A percentile compares a stretch with the other conserved stretches of the same genome.
These are phyloP conservation scores for Edaphochlamys debaryana DNA, from an alignment of 139 green algal genomes.

Conservation along the genomic window DNA sequence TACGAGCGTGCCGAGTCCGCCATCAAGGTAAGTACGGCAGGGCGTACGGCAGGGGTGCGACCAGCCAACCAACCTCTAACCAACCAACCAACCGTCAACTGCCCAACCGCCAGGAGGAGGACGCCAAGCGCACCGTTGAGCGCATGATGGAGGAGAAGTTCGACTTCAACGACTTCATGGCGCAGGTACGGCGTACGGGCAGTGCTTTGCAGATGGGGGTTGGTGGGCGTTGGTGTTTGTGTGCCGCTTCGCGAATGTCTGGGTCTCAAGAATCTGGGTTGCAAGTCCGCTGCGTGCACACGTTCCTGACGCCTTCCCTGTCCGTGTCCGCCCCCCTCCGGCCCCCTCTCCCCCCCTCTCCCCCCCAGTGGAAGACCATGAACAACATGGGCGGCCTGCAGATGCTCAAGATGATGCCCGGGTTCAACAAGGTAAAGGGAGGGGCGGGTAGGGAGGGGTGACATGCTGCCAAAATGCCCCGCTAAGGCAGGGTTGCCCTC, in stretches of 20 bases:
- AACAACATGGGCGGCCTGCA: constrained; percentile 92
- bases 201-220: too few species aligned
- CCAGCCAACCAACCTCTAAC: too few species aligned
- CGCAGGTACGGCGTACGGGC: constrained; percentile 67
- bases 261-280: too few species aligned
- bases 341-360: neutral
- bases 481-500: too few species aligned
- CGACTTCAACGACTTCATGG: constrained; percentile 99
- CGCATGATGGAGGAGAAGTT: constrained; percentile 93
- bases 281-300: too few species aligned
- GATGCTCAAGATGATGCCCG: constrained; percentile 96
- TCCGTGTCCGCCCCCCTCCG: neutral
- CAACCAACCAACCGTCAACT: too few species aligned
- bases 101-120: constrained; percentile 87
- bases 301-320: too few species aligned
- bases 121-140: constrained; percentile 78
- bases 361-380: constrained; percentile 87
- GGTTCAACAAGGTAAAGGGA: constrained; percentile 78
- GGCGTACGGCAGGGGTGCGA: too few species aligned
- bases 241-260: too few species aligned
- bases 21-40: constrained; percentile 75
- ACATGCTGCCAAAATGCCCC: too few species aligned
- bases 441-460: too few species aligned
- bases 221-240: too few species aligned
- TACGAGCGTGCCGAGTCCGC: constrained; percentile 91